Evolutionary conservation across 495 filamentous ascomycete genomes (phyloP).

Genomic region (Lasiosphaeria hispida): DNA sequence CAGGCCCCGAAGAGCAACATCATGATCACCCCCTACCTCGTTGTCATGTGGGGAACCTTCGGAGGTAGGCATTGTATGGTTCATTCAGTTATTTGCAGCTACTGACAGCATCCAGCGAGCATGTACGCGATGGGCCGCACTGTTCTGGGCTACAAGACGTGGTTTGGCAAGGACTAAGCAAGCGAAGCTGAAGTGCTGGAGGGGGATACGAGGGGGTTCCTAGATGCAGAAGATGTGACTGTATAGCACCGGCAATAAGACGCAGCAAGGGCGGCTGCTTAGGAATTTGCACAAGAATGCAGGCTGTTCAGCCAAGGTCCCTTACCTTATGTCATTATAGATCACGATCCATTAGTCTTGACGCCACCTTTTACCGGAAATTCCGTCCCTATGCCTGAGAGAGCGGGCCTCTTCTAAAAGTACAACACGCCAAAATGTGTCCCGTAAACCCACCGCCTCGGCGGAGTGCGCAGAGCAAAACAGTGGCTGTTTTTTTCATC

Average conservation of each 20-base stretch:
- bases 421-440: conserved; percentile 11
- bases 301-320: not conserved
- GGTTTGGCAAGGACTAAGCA: conserved; percentile 66
- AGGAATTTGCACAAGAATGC: not conserved
- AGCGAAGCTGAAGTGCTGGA: not conserved
- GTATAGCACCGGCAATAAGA: conserved; percentile 29
- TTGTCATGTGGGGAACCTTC: conserved; percentile 62
- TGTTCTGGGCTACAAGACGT: conserved; percentile 80
- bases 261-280: not conserved
- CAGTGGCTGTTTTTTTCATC: conserved; percentile 6
- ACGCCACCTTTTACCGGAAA: conserved; percentile 5
- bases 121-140: conserved; percentile 58
- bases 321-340: not conserved
- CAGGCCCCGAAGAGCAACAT: conserved; percentile 62
- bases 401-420: conserved; percentile 6
- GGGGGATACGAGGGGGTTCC: not conserved
- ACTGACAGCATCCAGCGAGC: conserved; percentile 56
- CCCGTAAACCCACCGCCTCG: not conserved
- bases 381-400: conserved; percentile 2
- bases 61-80: conserved; percentile 37
- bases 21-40: conserved; percentile 72
- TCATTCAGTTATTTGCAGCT: not conserved
- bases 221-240: not conserved
- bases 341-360: not conserved
- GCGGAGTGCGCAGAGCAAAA: not conserved